These are phyloP conservation scores for Cercis canadensis DNA, from an alignment of 306 rosid genomes.

Conservation along the genomic window DNA sequence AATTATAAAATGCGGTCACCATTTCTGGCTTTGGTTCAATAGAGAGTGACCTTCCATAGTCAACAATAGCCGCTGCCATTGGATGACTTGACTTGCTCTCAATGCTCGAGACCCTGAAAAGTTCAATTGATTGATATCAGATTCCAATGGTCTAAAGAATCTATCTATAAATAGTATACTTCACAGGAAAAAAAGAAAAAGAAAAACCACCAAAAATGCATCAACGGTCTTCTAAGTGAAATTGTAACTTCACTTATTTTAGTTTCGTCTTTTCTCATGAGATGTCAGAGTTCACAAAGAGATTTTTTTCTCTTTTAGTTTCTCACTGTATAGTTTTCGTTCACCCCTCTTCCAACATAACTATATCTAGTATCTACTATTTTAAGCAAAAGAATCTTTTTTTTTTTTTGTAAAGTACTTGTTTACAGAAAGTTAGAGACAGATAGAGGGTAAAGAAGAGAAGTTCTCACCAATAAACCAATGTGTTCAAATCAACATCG, in stretches of 20 bases:
- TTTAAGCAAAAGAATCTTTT: no score
- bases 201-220: background rate
- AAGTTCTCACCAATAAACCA: conserved; percentile 73
- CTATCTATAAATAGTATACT: background rate
- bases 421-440: background rate
- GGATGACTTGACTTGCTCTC: conserved; percentile 99
- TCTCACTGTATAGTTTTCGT: background rate
- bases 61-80: conserved; percentile 82
- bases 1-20: conserved; percentile 72
- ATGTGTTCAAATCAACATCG: conserved; percentile 61
- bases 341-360: background rate
- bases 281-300: background rate
- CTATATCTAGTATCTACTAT: background rate
- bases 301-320: background rate
- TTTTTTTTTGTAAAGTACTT: no score
- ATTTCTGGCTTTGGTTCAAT: conserved; percentile 78
- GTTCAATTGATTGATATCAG: conserved; percentile 16
- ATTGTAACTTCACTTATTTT: background rate
- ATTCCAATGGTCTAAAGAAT: conserved; percentile 3
- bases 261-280: background rate
- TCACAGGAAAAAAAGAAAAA: background rate
- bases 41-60: conserved; percentile 75
- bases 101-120: conserved; percentile 85
- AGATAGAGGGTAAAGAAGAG: background rate
- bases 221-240: background rate